phyloP scores from a whole-genome alignment of 306 rosid genomes.

The Castanospermum australe region DNA sequence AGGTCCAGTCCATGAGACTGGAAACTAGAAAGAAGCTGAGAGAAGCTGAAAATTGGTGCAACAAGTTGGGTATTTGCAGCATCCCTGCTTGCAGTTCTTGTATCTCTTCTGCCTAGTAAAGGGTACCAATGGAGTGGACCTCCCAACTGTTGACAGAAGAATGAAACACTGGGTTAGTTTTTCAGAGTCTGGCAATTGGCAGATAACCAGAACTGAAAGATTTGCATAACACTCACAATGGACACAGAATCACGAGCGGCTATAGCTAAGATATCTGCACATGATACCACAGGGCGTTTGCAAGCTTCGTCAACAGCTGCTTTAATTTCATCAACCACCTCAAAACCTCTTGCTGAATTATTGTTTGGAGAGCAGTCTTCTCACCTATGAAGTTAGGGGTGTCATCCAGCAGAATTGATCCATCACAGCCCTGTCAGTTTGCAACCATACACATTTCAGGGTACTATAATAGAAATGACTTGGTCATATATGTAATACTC shows the following conservation, averaged over 20 bases:
- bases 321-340: conserved; percentile 37
- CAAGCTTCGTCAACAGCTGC: conserved; percentile 34
- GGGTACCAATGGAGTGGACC: conserved; percentile 30
- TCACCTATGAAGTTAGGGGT: conserved; percentile 46
- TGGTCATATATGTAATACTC: background rate
- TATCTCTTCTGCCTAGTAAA: conserved; percentile 46
- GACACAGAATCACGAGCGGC: conserved; percentile 52
- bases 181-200: background rate
- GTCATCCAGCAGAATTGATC: conserved; percentile 59
- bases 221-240: conserved; percentile 19
- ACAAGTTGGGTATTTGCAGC: conserved; percentile 33
- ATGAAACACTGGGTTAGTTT: background rate
- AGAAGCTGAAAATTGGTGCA: conserved; percentile 6
- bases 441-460: background rate
- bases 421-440: conserved; percentile 63
- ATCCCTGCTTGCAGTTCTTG: conserved; percentile 35
- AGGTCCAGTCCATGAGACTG: conserved; percentile 32
- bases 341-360: conserved; percentile 35
- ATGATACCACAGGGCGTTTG: conserved; percentile 34
- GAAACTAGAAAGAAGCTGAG: conserved; percentile 35
- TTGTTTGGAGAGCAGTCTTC: conserved; percentile 52
- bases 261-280: conserved; percentile 51
- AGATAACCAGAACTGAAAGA: background rate
- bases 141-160: conserved; percentile 33
- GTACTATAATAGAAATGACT: background rate